Conservation (phyloP, 176 grass and related monocot species). For the Carex myosuroides region DNA sequence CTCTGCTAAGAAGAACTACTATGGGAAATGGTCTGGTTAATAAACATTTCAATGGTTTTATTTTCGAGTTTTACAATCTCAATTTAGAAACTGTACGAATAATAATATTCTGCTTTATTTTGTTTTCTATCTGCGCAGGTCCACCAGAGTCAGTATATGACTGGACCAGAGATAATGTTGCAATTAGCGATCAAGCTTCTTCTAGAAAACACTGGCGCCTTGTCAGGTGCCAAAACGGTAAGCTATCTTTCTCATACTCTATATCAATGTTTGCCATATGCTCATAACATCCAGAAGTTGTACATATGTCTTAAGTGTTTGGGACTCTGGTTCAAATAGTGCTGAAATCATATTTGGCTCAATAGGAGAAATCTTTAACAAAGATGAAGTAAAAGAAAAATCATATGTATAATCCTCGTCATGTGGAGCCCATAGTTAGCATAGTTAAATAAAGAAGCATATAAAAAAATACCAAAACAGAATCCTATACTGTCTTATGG, state of each 20-base stretch:
- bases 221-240: constrained; percentile 96
- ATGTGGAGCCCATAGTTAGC: background rate
- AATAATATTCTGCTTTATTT: constrained; percentile 16
- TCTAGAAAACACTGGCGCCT: constrained; percentile 97
- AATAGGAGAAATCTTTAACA: background rate
- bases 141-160: constrained; percentile 83
- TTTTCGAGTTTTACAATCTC: constrained; percentile 9
- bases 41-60: constrained; percentile 18
- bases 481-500: background rate
- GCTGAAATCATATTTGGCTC: background rate
- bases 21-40: constrained; percentile 80
- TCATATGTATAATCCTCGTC: background rate
- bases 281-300: background rate
- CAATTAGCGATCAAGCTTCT: constrained; percentile 65
- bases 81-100: constrained; percentile 3
- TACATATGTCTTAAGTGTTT: background rate
- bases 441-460: background rate
- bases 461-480: background rate
- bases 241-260: constrained; percentile 26
- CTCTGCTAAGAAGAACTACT: constrained; percentile 77
- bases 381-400: background rate
- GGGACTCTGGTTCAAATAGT: background rate
- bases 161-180: constrained; percentile 79
- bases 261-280: background rate
- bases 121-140: constrained; percentile 36